These are phyloP conservation scores for Exophiala sp. DNA, from an alignment of 2,329 filamentous ascomycete genomes.

Conservation along the genomic window DNA sequence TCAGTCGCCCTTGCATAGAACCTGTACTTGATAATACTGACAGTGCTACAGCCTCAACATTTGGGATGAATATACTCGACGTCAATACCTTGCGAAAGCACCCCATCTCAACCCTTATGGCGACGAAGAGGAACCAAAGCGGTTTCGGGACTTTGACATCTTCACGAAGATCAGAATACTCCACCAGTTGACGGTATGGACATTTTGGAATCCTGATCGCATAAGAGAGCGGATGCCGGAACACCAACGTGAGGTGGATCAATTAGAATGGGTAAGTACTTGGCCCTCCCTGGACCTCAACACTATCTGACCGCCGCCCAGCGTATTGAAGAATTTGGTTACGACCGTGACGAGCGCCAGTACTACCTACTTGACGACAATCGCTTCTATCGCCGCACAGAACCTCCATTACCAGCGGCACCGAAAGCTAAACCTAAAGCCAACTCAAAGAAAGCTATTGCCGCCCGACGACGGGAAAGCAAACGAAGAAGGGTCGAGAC, in stretches of 20 bases:
- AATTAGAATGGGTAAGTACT: conserved; percentile 72
- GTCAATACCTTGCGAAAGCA: conserved; percentile 81
- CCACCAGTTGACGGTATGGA: conserved; percentile 86
- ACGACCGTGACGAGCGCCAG: conserved; percentile 79
- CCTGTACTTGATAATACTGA: conserved; percentile 24
- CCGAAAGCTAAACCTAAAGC: conserved; percentile 59
- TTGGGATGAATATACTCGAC: conserved; percentile 88
- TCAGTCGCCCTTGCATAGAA: conserved; percentile 48
- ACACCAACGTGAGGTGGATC: conserved; percentile 68
- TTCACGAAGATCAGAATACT: conserved; percentile 75
- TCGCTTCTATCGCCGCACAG: conserved; percentile 82
- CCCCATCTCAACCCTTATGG: conserved; percentile 82
- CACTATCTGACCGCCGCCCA: conserved; percentile 27
- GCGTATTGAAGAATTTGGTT: conserved; percentile 59
- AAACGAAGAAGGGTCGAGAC: conserved; percentile 60
- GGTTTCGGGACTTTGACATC: conserved; percentile 77
- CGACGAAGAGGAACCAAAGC: conserved; percentile 65
- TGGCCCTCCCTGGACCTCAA: conserved; percentile 7
- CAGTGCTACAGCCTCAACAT: conserved; percentile 64
- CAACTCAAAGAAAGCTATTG: conserved; percentile 64
- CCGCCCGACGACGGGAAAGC: conserved; percentile 59
- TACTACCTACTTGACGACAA: conserved; percentile 95
- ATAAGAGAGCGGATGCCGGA: conserved; percentile 84
- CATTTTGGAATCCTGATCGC: conserved; percentile 79
- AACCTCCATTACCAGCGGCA: conserved; percentile 59